Evolutionary conservation across 495 filamentous ascomycete genomes (phyloP).

Genomic region (Trichoderma asperelloides): DNA sequence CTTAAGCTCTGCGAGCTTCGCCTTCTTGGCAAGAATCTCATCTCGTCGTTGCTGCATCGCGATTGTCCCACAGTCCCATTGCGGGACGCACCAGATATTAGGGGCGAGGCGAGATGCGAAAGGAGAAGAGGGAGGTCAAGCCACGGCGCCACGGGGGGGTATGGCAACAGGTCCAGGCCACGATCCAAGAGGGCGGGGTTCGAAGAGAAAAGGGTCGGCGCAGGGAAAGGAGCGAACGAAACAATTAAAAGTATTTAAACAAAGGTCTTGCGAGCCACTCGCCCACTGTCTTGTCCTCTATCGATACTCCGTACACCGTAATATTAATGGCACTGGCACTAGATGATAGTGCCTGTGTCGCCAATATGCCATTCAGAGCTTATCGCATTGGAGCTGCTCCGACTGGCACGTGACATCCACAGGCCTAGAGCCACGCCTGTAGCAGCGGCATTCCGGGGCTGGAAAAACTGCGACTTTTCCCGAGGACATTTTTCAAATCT

Average conservation of each 20-base stretch:
- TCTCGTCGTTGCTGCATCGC: constrained; percentile 78
- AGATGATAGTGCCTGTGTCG: background rate
- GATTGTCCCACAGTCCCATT: constrained; percentile 29
- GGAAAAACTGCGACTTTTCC: constrained; percentile 24
- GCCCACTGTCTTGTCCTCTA: background rate
- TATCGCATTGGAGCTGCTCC: background rate
- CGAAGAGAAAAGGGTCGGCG: background rate
- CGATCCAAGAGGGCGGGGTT: background rate
- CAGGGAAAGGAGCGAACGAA: background rate
- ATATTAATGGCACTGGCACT: background rate
- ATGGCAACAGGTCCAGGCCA: background rate
- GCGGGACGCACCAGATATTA: constrained; percentile 15
- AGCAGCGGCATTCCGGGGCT: background rate
- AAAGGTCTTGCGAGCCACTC: background rate
- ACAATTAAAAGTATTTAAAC: background rate
- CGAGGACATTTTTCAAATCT: constrained; percentile 14
- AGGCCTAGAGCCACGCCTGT: background rate
- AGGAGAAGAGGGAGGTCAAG: constrained; percentile 26
- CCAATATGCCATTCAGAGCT: background rate
- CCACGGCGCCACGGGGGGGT: background rate
- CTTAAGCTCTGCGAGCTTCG: constrained; percentile 91
- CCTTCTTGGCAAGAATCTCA: constrained; percentile 89
- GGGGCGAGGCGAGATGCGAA: background rate
- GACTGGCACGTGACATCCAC: background rate
- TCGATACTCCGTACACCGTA: background rate